Percentiles rank a stretch among this genome's conserved stretches.
Conservation (phyloP, 1,284 basidiomycete genomes). For the Taiwanofungus camphoratus region DNA sequence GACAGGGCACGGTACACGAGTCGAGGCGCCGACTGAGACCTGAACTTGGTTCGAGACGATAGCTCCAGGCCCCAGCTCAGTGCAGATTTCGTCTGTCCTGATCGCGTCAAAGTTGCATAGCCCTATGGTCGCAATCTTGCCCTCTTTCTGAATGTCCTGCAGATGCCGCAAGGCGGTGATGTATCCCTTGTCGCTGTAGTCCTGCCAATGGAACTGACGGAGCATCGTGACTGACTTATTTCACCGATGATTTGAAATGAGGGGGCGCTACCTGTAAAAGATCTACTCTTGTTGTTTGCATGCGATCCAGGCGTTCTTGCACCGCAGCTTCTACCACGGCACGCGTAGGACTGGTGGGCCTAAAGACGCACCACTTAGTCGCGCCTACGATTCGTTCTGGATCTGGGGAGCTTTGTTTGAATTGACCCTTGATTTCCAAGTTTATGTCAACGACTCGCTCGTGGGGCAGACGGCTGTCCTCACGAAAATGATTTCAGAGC, state of each 20-base stretch:
- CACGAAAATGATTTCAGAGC: conserved; percentile 74
- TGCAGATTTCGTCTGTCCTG: conserved; percentile 74
- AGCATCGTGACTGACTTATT: not conserved
- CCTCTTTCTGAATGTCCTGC: conserved; percentile 53
- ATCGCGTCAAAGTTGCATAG: conserved; percentile 78
- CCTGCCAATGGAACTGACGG: conserved; percentile 73
- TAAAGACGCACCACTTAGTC: conserved; percentile 82
- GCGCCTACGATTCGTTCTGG: conserved; percentile 53
- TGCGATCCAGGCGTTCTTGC: conserved; percentile 58
- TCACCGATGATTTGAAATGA: not conserved
- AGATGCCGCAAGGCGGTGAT: conserved; percentile 56
- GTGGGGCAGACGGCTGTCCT: conserved; percentile 18
- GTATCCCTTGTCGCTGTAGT: conserved; percentile 69
- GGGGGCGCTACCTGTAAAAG: conserved; percentile 55
- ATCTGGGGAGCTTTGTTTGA: conserved; percentile 41
- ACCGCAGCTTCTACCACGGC: conserved; percentile 58
- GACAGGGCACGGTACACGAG: too few relatives aligned
- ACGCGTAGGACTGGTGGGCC: conserved; percentile 45
- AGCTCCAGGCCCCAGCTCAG: conserved; percentile 54
- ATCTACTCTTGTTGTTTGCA: conserved; percentile 48
- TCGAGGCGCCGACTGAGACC: conserved; percentile 40
- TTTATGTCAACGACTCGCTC: not conserved
- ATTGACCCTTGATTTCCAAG: conserved; percentile 51
- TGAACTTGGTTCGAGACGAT: conserved; percentile 82
- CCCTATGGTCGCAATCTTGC: conserved; percentile 61